phyloP scores from a whole-genome alignment of 306 rosid genomes.

The Begonia fuchsioides region DNA sequence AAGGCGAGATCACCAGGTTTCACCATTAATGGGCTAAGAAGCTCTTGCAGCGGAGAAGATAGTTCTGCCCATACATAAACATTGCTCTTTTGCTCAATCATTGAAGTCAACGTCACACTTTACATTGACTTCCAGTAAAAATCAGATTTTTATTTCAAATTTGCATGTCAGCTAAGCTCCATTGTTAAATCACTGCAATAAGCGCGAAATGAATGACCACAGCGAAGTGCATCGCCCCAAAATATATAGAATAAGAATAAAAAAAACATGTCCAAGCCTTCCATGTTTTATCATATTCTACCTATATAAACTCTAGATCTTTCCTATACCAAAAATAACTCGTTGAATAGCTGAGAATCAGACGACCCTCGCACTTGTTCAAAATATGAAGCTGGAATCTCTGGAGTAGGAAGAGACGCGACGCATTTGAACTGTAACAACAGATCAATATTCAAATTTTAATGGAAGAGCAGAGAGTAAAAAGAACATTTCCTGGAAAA shows the following conservation, averaged over 20 bases:
- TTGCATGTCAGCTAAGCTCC: no score
- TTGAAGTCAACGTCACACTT: no score
- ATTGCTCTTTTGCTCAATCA: no score
- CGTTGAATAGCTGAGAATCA: no score
- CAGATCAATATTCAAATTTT: not conserved
- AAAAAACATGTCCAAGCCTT: not conserved
- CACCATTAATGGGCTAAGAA: no score
- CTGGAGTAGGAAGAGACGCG: conserved; percentile 50
- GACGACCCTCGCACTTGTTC: conserved; percentile 13
- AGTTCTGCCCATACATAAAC: no score
- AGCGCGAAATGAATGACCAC: not conserved
- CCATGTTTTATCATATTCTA: not conserved
- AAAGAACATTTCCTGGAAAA: not conserved
- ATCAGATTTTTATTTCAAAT: no score
- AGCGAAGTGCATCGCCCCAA: not conserved
- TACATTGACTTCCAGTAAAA: no score
- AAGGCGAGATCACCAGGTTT: no score
- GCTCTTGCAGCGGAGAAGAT: no score
- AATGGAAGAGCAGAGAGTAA: not conserved
- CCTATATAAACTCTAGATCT: not conserved
- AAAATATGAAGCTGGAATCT: conserved; percentile 46
- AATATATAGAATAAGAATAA: not conserved
- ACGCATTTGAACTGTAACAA: conserved; percentile 60
- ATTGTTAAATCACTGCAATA: no score
- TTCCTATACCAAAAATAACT: not conserved